phyloP scores from a whole-genome alignment of 1,284 basidiomycete species.

The Singerocomus inundabilis region DNA sequence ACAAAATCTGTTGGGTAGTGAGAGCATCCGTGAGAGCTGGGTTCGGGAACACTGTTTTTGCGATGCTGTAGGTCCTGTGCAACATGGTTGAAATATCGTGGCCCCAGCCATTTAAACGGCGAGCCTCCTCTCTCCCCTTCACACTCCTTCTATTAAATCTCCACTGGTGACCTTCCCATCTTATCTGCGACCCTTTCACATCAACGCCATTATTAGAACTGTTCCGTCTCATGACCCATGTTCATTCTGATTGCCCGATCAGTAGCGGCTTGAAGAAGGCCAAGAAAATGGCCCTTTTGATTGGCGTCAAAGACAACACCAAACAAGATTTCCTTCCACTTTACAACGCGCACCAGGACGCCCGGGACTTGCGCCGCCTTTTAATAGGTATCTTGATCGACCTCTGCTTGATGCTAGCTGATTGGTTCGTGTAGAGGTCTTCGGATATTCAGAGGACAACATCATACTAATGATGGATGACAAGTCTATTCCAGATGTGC shows the following conservation, averaged over 20 bases:
- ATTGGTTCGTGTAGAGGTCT: slow-evolving; percentile 18
- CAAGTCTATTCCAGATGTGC: background rate
- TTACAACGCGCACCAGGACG: slow-evolving; percentile 15
- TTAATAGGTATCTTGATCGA: slow-evolving; percentile 18
- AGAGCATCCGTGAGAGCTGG: background rate
- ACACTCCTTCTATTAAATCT: background rate
- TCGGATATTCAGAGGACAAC: slow-evolving; percentile 26
- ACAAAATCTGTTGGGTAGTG: background rate
- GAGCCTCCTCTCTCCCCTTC: background rate
- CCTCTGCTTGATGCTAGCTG: background rate
- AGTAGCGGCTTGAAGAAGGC: background rate
- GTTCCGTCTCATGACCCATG: slow-evolving; percentile 5
- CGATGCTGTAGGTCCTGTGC: slow-evolving; percentile 17
- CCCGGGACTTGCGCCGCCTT: slow-evolving; percentile 11
- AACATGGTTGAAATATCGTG: background rate
- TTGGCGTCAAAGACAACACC: slow-evolving; percentile 16
- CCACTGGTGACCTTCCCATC: background rate
- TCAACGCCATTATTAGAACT: background rate
- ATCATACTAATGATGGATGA: slow-evolving; percentile 35
- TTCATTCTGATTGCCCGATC: background rate
- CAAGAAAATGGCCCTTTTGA: slow-evolving; percentile 21
- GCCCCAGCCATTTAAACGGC: too few species aligned
- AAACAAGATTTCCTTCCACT: slow-evolving; percentile 5
- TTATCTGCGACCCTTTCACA: slow-evolving; percentile 11
- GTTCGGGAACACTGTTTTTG: background rate